Evolutionary conservation across 768 basidiomycete species (phyloP).

Genomic region (Coprinellus micaceus): DNA sequence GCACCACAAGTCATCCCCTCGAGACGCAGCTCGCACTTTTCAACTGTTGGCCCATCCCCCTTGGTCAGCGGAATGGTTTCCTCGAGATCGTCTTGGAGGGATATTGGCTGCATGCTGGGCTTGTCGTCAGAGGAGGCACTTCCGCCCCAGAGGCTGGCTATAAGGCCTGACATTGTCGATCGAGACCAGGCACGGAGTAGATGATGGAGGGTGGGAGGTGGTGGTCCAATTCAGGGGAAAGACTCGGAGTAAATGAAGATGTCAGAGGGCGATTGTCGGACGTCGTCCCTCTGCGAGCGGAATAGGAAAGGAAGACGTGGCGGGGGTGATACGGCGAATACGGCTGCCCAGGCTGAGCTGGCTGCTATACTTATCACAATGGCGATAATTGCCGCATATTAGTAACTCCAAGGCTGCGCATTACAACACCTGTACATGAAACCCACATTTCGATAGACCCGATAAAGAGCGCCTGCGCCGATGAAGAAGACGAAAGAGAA

Average conservation of each 20-base stretch:
- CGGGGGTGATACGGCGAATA: background rate
- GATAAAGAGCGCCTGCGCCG: slow-evolving; percentile 22
- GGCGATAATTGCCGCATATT: background rate
- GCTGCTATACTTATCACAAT: background rate
- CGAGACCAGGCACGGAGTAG: slow-evolving; percentile 6
- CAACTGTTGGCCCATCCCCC: slow-evolving; percentile 27
- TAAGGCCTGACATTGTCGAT: slow-evolving; percentile 9
- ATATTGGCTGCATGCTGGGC: slow-evolving; percentile 11
- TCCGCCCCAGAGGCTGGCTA: slow-evolving; percentile 4
- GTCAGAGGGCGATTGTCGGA: background rate
- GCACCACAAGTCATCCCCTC: slow-evolving; percentile 91
- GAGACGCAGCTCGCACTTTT: slow-evolving; percentile 74
- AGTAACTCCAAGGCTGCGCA: background rate
- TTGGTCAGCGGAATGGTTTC: slow-evolving; percentile 20
- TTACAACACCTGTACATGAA: background rate
- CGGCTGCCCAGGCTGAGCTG: background rate
- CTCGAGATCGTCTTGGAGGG: slow-evolving; percentile 20
- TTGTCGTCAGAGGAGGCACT: slow-evolving; percentile 7
- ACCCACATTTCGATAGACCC: background rate
- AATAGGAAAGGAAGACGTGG: background rate
- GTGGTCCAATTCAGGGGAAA: background rate
- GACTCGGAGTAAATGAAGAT: slow-evolving; percentile 2
- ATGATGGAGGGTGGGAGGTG: background rate
- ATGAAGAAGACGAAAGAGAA: too few species aligned
- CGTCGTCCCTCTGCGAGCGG: background rate